These are phyloP conservation scores for Coemansia reversa DNA, from an alignment of 192 early-diverging fungal genomes.

Conservation along the genomic window DNA sequence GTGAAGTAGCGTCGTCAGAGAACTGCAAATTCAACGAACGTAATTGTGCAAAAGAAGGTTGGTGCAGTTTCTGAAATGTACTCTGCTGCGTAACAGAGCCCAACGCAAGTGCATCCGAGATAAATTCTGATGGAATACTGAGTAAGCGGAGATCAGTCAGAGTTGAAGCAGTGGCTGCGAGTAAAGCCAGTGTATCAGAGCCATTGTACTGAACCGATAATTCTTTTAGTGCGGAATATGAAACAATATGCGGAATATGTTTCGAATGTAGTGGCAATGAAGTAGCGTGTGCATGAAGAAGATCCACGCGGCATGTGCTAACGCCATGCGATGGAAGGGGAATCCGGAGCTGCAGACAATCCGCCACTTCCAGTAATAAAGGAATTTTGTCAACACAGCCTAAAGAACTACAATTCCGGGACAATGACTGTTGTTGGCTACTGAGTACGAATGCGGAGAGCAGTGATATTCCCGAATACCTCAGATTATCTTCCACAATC, in stretches of 20 bases:
- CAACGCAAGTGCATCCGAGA: conserved; percentile 12
- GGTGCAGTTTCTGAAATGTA: background rate
- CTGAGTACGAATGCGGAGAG: no score
- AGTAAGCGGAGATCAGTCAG: conserved; percentile 6
- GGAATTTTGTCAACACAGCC: background rate
- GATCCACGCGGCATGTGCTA: background rate
- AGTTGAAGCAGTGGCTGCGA: background rate
- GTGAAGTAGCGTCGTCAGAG: no score
- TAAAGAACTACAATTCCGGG: no score
- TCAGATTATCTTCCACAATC: no score
- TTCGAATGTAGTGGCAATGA: background rate
- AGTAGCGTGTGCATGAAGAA: background rate
- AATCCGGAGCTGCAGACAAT: no score
- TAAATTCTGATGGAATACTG: conserved; percentile 1
- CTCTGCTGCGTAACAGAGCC: background rate
- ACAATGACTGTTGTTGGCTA: no score
- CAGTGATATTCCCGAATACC: no score
- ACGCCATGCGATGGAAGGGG: background rate
- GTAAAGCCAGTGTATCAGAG: background rate
- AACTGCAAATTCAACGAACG: background rate
- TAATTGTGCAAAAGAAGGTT: background rate
- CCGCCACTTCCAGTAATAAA: background rate
- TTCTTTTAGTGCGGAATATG: background rate
- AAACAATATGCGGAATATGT: background rate
- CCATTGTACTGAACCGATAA: background rate